Evolutionary conservation across 2,329 filamentous ascomycete species (phyloP).

Genomic region (Beauveria varroae): DNA sequence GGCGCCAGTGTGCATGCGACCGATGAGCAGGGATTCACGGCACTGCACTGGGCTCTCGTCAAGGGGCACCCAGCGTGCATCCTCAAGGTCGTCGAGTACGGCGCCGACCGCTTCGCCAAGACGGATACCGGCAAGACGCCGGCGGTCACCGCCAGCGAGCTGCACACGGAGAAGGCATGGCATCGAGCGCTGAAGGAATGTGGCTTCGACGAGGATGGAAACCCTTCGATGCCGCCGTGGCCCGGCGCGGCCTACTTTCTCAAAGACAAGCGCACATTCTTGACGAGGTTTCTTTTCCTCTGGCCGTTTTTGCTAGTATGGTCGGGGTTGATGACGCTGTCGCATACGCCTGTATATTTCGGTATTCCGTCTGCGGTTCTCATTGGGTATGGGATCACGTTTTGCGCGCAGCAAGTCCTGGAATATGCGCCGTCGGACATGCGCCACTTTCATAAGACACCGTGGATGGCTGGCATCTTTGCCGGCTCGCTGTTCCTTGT

Average conservation of each 20-base stretch:
- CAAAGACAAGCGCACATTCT: constrained; percentile 69
- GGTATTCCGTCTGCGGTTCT: constrained; percentile 65
- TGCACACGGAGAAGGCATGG: constrained; percentile 80
- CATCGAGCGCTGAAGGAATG: constrained; percentile 74
- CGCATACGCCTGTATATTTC: constrained; percentile 64
- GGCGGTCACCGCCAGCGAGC: constrained; percentile 74
- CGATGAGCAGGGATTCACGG: constrained; percentile 90
- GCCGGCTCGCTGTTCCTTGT: constrained; percentile 78
- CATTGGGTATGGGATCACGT: constrained; percentile 65
- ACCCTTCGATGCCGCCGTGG: constrained; percentile 60
- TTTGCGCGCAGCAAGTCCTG: constrained; percentile 67
- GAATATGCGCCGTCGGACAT: constrained; percentile 82
- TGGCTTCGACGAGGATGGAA: constrained; percentile 75
- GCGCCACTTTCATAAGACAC: constrained; percentile 84
- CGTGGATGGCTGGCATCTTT: constrained; percentile 91
- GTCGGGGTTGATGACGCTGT: constrained; percentile 61
- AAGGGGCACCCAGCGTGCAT: constrained; percentile 87
- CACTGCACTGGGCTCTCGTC: constrained; percentile 92
- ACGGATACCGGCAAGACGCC: constrained; percentile 89
- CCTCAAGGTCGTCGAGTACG: constrained; percentile 91
- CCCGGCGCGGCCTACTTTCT: constrained; percentile 65
- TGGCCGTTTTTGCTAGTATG: constrained; percentile 78
- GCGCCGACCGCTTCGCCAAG: constrained; percentile 84
- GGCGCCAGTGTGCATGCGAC: constrained; percentile 86
- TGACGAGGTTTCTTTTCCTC: constrained; percentile 81